Base-by-base conservation (phyloP, 2,329 filamentous ascomycete genomes). In the Hypoxylon sp. region DNA sequence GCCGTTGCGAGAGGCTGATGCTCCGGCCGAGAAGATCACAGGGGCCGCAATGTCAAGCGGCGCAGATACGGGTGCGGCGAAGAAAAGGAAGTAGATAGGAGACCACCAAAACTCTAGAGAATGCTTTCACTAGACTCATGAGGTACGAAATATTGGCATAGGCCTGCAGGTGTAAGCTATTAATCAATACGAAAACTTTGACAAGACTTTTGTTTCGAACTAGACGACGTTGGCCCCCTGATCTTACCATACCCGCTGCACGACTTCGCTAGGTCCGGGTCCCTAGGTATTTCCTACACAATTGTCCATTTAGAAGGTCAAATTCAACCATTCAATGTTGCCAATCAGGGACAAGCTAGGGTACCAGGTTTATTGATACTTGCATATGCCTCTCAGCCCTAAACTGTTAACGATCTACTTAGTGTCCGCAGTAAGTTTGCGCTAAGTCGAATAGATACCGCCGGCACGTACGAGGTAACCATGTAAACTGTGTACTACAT, bases 31-130 rank as follows among this genome's bases (percentile, higher is more conserved):
- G 53, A 72, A 75, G 60, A 74, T 77, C 36, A 77, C 77, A 66
- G 78, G 75, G 22, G 75, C 75, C 4, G 78, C 79, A 24, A 85
- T 84, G 78, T 76, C 83, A 2, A 85, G 81, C 2, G 86, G 87
- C 26, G 78, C 81, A 5, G 81, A 84, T 65, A 81, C 80, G 50
- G 81, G 82, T 36, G 80, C 80, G 62, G 81, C 80, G 5, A 83
- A 78, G 57, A 85, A 84, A 77, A 78, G 83, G 67, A 84, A 81
- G 75, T 84, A 76, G 55, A 55, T 11, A 11, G 46, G 20, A 9
- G 32, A 49, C 14, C n/a, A n/a, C n/a, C n/a, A n/a, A n/a, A 46
- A 14, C 16, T 16, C 6, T 36, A 42, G 18, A 42, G 16, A 36
- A 26, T 52, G 16, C 8, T 12, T 32, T 32, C 22, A 46, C 18